A percentile compares a stretch with the other conserved stretches of the same genome.
phyloP scores from a whole-genome alignment of 306 rosid species.

The Canavalia gladiata region DNA sequence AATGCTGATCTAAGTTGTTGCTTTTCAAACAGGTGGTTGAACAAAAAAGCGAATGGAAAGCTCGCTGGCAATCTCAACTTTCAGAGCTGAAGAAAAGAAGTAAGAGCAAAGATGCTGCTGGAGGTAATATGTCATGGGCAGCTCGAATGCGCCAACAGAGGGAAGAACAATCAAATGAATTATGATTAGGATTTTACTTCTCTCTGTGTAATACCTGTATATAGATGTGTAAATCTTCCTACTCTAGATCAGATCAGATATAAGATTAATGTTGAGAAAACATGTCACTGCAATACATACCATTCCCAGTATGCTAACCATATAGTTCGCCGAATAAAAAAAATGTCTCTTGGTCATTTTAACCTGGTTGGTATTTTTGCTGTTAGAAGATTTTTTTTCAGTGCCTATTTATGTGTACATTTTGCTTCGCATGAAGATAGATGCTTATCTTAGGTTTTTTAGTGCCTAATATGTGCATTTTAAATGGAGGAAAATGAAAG shows the following conservation, averaged over 20 bases:
- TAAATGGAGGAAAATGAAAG: neutral
- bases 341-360: neutral
- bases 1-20: slow-evolving; percentile 18
- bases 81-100: slow-evolving; percentile 73
- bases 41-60: slow-evolving; percentile 64
- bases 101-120: slow-evolving; percentile 53
- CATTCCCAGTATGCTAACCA: slow-evolving; percentile 1
- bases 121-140: slow-evolving; percentile 75
- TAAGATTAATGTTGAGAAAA: slow-evolving; percentile 30
- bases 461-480: neutral
- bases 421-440: neutral
- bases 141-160: slow-evolving; percentile 81
- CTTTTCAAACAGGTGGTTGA: slow-evolving; percentile 61
- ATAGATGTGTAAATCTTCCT: slow-evolving; percentile 19
- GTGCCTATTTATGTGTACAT: neutral
- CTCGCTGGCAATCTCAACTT: slow-evolving; percentile 71
- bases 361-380: too few relatives aligned
- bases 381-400: neutral
- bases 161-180: slow-evolving; percentile 46
- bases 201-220: slow-evolving; percentile 16
- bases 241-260: slow-evolving; percentile 35
- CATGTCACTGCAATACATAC: neutral
- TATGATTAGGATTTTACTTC: slow-evolving; percentile 34
- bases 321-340: neutral
- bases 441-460: neutral